Evolutionary conservation across 2,329 filamentous ascomycete genomes (phyloP), one percentile per base, ranked within the genome.

Genomic region (Colletotrichum coccodes): DNA sequence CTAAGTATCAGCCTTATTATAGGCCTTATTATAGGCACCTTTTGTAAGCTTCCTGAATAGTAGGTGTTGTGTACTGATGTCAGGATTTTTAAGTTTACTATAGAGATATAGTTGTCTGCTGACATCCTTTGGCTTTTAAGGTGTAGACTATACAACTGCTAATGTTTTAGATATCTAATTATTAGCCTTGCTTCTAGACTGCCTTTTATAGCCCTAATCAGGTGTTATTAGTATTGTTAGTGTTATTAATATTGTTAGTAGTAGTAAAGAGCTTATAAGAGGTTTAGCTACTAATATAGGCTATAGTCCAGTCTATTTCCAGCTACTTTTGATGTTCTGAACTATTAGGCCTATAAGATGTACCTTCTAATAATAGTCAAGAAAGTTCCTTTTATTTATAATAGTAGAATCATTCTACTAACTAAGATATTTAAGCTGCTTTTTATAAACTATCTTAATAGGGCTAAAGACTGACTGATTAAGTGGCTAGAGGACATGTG

Each of bases 331-430:
- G n/a, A 63, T 63, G 34, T 63, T 40, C 11, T 63, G 4, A 23
- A 18, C 5, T 5, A 18, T 63, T 9, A 63, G 42, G 30, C 34
- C 60, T 26, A n/a, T 21, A 12, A 28, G 23, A 23, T 36, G 23
- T 8, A 50, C 60, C 42, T 26, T 56, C 23, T 21, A 11, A 47
- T 63, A 63, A 26, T 28, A 63, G 46, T 16, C 16, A 8, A 63
- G 16, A 38, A 63, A 63, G n/a, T 54, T 44, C 6, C 34, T 44
- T 30, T 63, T 63, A 7, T 50, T 16, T 11, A 63, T 28, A 21
- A 47, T 26, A 36, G 38, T 63, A 36, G 26, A 56, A 46, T 63
- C 16, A 18, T 40, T 40, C 38, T 40, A 40, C 38, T 49, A 23
- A 47, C 28, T 18, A 32, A 14, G 7, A 53, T 32, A n/a, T 56